Base-by-base conservation (phyloP, 2,329 filamentous ascomycete species). In the Ophiostoma tasmaniense region DNA sequence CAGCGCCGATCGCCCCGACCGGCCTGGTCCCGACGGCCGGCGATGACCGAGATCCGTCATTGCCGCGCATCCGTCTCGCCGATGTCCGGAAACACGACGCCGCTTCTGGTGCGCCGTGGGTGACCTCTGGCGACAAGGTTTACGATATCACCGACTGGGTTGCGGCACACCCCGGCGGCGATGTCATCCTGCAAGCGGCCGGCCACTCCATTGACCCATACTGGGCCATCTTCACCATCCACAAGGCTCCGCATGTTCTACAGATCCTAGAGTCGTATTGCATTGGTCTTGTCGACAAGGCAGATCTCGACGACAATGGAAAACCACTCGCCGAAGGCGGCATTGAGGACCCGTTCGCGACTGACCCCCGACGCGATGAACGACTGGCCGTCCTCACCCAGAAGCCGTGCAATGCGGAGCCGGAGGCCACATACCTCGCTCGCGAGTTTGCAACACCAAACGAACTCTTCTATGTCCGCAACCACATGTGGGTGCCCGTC, bases 111-210 rank as follows among this genome's bases (percentile, higher is more conserved):
- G 61, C 64, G 11, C 87, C 87, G 2, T 90, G 88, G 88, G 84
- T 90, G 3, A 86, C 84, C n/a, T 82, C 82, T 67, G 85, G 82
- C 30, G 85, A 85, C 74, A 85, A 86, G 69, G 87, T 90, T 25
- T 90, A 90, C 80, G 85, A 90, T 74, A 90, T 90, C 67, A 90
- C 88, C 0, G 86, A 89, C 66, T 90, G 88, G 86, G 78, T 90
- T 28, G 79, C 81, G 1, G 86, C 83, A 0, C 88, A 90, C 74
- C 88, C 88, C 0, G 88, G 88, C 3, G 88, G 88, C 59, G 85
- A 89, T 67, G 86, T 90, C 17, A 90, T 90, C 70, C 79, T 90
- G 10, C 83, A 85, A 37, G 88, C 88, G 1, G 87, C 86, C 0
- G 88, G 88, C 3, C 84, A 85, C 50, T 84, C 83, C 68, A 84